Evolutionary conservation across 345 rosid genomes (phyloP).

Genomic region (Hibiscus tridactylites): DNA sequence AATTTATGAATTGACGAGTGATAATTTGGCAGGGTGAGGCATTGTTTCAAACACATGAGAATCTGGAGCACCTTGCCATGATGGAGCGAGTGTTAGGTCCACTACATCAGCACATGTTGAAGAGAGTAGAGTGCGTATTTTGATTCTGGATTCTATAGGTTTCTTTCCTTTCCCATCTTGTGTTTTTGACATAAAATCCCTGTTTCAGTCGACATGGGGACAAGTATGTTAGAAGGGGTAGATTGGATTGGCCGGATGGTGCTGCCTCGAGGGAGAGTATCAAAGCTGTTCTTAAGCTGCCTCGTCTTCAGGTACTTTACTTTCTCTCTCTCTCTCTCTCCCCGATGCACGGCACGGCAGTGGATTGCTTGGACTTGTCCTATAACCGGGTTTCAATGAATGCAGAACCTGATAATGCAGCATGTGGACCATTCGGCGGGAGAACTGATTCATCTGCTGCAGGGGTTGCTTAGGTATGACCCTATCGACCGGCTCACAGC

Average conservation of each 20-base stretch:
- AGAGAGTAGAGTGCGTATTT: constrained; percentile 40
- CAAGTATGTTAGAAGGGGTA: constrained; percentile 56
- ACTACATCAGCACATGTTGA: constrained; percentile 37
- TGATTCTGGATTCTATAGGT: background rate
- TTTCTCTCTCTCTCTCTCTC: background rate
- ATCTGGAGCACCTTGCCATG: constrained; percentile 81
- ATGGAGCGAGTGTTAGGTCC: constrained; percentile 79
- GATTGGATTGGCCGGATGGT: constrained; percentile 73
- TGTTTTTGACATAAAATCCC: background rate
- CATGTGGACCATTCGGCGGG: constrained; percentile 82
- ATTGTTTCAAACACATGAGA: constrained; percentile 73
- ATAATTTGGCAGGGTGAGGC: constrained; percentile 62
- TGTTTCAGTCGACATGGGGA: constrained; percentile 51
- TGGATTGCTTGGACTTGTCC: background rate
- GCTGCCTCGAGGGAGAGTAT: constrained; percentile 64
- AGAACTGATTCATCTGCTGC: constrained; percentile 66
- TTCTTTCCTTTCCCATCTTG: constrained; percentile 1
- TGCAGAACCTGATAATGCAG: constrained; percentile 75
- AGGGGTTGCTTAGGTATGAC: constrained; percentile 64
- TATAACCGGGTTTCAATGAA: background rate
- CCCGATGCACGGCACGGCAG: background rate
- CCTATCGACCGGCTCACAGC: constrained; percentile 62
- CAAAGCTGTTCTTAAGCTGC: constrained; percentile 63
- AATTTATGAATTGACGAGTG: background rate
- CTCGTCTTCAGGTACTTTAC: constrained; percentile 48